Conservation (phyloP, 257 asterid genomes). For the Przewalskia tangutica region DNA sequence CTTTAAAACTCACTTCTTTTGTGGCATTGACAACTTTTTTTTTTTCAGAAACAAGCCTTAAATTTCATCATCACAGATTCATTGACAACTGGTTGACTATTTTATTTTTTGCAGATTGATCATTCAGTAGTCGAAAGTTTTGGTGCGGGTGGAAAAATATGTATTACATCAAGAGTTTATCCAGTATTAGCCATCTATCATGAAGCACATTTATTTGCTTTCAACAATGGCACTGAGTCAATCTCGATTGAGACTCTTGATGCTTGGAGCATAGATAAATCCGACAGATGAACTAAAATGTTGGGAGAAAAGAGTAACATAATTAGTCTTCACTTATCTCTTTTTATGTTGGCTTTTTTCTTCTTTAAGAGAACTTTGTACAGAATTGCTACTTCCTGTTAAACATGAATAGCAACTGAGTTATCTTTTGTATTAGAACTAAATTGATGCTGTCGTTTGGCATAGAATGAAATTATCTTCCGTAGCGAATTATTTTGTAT, state of each 20-base stretch:
- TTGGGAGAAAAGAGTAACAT: neutral
- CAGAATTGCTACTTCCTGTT: neutral
- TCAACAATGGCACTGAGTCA: constrained; percentile 1
- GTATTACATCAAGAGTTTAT: neutral
- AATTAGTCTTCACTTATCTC: neutral
- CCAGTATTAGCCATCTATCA: neutral
- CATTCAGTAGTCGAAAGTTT: neutral
- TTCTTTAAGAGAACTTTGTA: neutral
- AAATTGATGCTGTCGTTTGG: neutral
- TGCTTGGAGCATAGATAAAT: neutral
- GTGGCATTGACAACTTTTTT: neutral
- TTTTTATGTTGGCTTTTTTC: neutral
- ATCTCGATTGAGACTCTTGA: neutral
- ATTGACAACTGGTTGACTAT: too few species aligned
- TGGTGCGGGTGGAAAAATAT: neutral
- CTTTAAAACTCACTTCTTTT: neutral
- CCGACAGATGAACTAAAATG: neutral
- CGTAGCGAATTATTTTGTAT: too few species aligned
- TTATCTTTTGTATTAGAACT: neutral
- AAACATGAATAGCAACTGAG: neutral
- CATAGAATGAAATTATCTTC: neutral
- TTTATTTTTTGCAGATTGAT: neutral
- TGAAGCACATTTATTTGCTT: neutral
- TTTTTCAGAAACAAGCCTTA: too few species aligned
- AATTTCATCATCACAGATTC: too few species aligned